These are phyloP conservation scores for Microbotryum intermedium DNA, from an alignment of 1,284 basidiomycete genomes.

Conservation along the genomic window DNA sequence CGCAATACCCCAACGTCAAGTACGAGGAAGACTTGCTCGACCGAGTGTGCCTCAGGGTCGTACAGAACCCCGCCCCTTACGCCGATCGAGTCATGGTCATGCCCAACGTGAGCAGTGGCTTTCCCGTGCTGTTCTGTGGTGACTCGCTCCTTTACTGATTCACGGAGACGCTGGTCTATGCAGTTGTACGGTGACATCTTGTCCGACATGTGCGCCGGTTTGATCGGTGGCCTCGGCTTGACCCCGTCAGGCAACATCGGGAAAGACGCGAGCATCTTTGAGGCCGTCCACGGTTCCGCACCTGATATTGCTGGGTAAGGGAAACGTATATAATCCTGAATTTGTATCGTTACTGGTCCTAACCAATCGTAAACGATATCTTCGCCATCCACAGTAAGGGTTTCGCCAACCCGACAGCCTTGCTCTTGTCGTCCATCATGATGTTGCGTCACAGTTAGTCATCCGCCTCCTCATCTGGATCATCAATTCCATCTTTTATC, in stretches of 20 bases:
- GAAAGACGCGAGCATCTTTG: constrained; percentile 96
- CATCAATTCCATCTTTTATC: too few relatives aligned
- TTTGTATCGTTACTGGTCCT: background rate
- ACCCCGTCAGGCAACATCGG: constrained; percentile 85
- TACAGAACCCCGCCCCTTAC: constrained; percentile 88
- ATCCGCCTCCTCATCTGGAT: too few relatives aligned
- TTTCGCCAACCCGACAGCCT: constrained; percentile 94
- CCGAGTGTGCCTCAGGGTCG: constrained; percentile 89
- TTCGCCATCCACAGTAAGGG: constrained; percentile 43
- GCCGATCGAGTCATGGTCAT: constrained; percentile 99
- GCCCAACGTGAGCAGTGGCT: constrained; percentile 65
- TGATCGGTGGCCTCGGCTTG: constrained; percentile 95
- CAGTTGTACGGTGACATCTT: constrained; percentile 66
- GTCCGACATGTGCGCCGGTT: constrained; percentile 97
- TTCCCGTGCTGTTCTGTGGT: background rate
- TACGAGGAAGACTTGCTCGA: constrained; percentile 98
- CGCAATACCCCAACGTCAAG: constrained; percentile 85
- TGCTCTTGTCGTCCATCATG: constrained; percentile 90
- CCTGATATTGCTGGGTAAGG: constrained; percentile 49
- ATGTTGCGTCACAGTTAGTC: constrained; percentile 71
- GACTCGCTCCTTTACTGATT: background rate
- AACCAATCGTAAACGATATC: background rate
- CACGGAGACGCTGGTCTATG: background rate
- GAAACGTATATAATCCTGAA: background rate
- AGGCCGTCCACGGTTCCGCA: constrained; percentile 96